Base-by-base conservation (phyloP, 495 filamentous ascomycete species). In the Podospora pseudopauciseta region DNA sequence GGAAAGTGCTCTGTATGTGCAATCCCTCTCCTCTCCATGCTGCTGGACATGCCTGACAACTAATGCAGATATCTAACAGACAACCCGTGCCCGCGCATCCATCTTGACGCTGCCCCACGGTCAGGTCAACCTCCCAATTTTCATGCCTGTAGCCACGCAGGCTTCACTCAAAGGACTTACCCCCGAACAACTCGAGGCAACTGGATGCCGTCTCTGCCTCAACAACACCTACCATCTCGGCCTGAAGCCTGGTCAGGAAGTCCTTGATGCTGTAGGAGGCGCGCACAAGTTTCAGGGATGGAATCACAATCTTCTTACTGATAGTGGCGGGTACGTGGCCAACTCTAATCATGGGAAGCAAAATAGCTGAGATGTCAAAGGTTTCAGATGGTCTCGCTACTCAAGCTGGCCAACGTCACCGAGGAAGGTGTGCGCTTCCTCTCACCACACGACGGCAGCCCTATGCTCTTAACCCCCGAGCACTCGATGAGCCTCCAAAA, bases 81-180 rank as follows among this genome's bases (percentile, higher is more conserved):
- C 91, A 57, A 98, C 95, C 3, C 93, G 94, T 85, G 95, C 95
- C 15, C 90, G 95, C 70, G 95, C 95, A n/a, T 92, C 94, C 65
- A 88, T 89, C 65, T 86, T 99, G 60, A 88, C 88, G 15, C 88
- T 99, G 1, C 95, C 95, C 49, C 96, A 98, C 86, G 95, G 95
- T 72, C 84, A 90, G 0, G 93, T 98, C 16, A 85, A 90, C 63
- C 85, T 97, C 13, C 95, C 95, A 2, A 88, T 97, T 26, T 99
- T 98, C 79, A 98, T 98, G 93, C 95, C 95, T 19, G 95, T 98
- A 32, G 95, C 96, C 19, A 98, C 95, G n/a, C 95, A 99, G 79
- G 95, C 91, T 0, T 94, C 94, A 0, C 81, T 99, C 34, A 99
- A 99, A 77, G 95, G 95, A 30, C 80, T 99, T 65, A 97, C 95